phyloP scores from a whole-genome alignment of 2,329 filamentous ascomycete genomes.

The Botrytis paeoniae region DNA sequence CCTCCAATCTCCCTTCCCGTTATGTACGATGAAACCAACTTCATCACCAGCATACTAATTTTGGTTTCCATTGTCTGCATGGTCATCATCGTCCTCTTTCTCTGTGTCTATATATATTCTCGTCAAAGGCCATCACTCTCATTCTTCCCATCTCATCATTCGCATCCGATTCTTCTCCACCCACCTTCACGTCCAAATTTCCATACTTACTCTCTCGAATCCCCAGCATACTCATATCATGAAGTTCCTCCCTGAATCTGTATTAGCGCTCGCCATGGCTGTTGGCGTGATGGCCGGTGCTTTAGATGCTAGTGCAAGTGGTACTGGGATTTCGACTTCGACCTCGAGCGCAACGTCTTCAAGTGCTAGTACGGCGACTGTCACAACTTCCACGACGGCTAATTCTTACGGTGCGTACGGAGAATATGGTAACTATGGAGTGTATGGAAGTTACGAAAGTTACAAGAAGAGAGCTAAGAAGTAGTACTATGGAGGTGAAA shows the following conservation, averaged over 20 bases:
- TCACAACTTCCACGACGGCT: background rate
- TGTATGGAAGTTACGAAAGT: conserved; percentile 17
- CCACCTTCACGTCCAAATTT: background rate
- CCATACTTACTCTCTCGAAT: background rate
- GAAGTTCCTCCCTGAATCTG: background rate
- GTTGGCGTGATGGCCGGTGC: background rate
- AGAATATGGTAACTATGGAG: conserved; percentile 17
- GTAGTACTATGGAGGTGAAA: background rate
- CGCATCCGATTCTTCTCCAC: background rate
- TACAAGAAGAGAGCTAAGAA: conserved; percentile 11
- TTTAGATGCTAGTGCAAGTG: conserved; percentile 1
- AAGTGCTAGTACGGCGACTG: background rate
- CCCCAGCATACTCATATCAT: background rate
- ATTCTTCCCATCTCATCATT: background rate
- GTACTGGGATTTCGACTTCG: background rate
- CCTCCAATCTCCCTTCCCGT: background rate
- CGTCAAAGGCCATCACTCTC: background rate
- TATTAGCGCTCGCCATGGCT: background rate
- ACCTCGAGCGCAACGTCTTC: background rate
- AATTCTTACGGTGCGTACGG: conserved; percentile 7
- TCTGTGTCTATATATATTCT: background rate
- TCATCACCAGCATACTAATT: background rate
- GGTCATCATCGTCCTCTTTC: background rate
- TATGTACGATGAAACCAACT: conserved; percentile 8
- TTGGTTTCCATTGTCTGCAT: background rate